Conservation (phyloP, 495 filamentous ascomycete species). For the Lindgomyces ingoldianus region DNA sequence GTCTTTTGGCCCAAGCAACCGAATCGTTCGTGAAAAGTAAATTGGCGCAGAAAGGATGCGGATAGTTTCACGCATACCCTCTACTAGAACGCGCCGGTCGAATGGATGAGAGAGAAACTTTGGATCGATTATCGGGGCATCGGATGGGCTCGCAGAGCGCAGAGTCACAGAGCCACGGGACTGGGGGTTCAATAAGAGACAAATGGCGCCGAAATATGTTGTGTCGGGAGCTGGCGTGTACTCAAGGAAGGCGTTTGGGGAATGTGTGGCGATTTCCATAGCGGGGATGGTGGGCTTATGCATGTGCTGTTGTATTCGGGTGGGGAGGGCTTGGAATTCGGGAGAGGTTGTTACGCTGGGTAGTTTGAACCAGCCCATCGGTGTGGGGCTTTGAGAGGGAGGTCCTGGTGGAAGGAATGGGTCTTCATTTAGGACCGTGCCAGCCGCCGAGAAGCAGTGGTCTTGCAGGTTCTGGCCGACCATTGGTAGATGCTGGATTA, state of each 20-base stretch:
- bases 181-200: too few relatives aligned
- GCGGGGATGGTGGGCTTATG: slow-evolving; percentile 19
- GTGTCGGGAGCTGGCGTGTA: not conserved
- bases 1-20: slow-evolving; percentile 1
- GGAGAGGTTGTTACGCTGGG: not conserved
- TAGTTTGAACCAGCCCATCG: slow-evolving; percentile 19
- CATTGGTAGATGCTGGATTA: slow-evolving; percentile 57
- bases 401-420: not conserved
- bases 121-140: slow-evolving; percentile 45
- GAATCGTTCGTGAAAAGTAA: not conserved
- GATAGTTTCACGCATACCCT: not conserved
- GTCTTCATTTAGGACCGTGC: slow-evolving; percentile 53
- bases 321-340: slow-evolving; percentile 2
- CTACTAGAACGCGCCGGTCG: slow-evolving; percentile 1
- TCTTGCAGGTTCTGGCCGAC: slow-evolving; percentile 66
- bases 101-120: too few relatives aligned
- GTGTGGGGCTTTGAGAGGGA: slow-evolving; percentile 5
- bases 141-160: not conserved
- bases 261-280: slow-evolving; percentile 18
- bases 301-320: slow-evolving; percentile 7
- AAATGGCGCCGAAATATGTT: too few relatives aligned
- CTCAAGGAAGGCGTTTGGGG: not conserved
- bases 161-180: too few relatives aligned
- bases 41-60: slow-evolving; percentile 10
- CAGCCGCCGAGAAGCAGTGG: slow-evolving; percentile 47